phyloP scores from a whole-genome alignment of 2,329 filamentous ascomycete species.

The Fusarium sp. region DNA sequence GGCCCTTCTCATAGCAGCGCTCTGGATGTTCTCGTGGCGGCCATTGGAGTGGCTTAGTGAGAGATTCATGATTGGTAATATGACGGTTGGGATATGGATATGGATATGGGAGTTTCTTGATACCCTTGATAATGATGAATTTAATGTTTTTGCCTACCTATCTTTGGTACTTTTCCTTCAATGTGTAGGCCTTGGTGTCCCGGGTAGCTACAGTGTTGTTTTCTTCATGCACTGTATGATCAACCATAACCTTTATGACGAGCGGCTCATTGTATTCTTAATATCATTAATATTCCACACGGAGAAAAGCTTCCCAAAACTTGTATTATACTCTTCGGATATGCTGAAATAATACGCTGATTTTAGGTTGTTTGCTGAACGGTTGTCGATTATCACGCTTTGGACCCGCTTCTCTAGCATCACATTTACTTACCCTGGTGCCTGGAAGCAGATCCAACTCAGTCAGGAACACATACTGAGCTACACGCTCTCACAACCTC shows the following conservation, averaged over 20 bases:
- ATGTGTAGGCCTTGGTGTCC: not conserved
- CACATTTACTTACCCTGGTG: slow-evolving; percentile 7
- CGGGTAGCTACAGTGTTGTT: not conserved
- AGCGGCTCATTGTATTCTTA: not conserved
- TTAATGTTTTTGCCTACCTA: not conserved
- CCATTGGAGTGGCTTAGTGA: slow-evolving; percentile 54
- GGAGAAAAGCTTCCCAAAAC: not conserved
- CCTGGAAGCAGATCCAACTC: slow-evolving; percentile 17
- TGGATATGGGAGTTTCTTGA: not conserved
- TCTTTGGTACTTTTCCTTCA: not conserved
- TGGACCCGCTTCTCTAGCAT: slow-evolving; percentile 16
- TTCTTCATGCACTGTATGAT: not conserved
- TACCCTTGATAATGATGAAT: not conserved
- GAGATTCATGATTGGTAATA: slow-evolving; percentile 1
- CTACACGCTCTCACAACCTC: not conserved
- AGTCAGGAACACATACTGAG: not conserved
- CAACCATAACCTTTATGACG: not conserved
- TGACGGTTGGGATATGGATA: slow-evolving; percentile 7
- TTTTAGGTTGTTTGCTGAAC: not conserved
- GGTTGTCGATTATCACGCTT: not conserved
- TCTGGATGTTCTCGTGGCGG: slow-evolving; percentile 74
- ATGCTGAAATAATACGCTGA: not conserved
- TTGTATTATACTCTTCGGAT: no score
- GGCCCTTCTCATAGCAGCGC: slow-evolving; percentile 73
- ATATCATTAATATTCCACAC: not conserved